A percentile compares a stretch with the other conserved stretches of the same genome.
These are phyloP conservation scores for Fusarium xylarioides DNA, from an alignment of 2,329 filamentous ascomycete species.

Conservation along the genomic window DNA sequence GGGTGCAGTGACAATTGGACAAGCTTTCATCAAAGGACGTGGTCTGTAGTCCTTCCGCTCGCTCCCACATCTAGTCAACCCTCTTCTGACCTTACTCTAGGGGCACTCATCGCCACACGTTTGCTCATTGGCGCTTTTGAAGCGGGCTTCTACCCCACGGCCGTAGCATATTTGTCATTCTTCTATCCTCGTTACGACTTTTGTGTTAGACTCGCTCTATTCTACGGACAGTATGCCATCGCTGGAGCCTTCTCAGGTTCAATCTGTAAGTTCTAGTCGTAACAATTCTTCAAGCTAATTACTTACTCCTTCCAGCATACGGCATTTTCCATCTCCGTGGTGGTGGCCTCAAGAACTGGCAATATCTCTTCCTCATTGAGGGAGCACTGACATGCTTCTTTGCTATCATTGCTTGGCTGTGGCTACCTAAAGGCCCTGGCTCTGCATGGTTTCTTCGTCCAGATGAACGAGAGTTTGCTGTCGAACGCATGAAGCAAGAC, in stretches of 20 bases:
- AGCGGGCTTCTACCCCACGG: constrained; percentile 43
- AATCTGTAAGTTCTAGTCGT: constrained; percentile 29
- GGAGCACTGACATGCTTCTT: constrained; percentile 55
- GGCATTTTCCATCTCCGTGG: constrained; percentile 41
- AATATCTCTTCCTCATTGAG: constrained; percentile 76
- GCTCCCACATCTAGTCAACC: not conserved
- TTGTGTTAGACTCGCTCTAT: constrained; percentile 40
- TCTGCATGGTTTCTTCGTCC: constrained; percentile 40
- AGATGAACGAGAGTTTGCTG: constrained; percentile 35
- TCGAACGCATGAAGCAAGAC: constrained; percentile 36
- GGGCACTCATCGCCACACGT: constrained; percentile 38
- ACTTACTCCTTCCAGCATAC: constrained; percentile 33
- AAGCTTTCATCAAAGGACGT: constrained; percentile 40
- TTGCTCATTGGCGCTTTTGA: constrained; percentile 43
- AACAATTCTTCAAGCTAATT: not conserved
- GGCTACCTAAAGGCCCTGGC: constrained; percentile 39
- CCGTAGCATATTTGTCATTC: constrained; percentile 41
- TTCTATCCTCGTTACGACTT: constrained; percentile 42
- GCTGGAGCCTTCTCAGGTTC: constrained; percentile 43
- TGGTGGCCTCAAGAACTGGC: constrained; percentile 63
- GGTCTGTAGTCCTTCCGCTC: constrained; percentile 18
- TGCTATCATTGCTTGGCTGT: constrained; percentile 40
- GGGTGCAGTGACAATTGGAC: constrained; percentile 39
- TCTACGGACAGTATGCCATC: constrained; percentile 43
- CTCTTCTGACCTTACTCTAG: constrained; percentile 24